phyloP scores from a whole-genome alignment of 1,139 yeast genomes.

The Nakaseomyces delphensis region DNA sequence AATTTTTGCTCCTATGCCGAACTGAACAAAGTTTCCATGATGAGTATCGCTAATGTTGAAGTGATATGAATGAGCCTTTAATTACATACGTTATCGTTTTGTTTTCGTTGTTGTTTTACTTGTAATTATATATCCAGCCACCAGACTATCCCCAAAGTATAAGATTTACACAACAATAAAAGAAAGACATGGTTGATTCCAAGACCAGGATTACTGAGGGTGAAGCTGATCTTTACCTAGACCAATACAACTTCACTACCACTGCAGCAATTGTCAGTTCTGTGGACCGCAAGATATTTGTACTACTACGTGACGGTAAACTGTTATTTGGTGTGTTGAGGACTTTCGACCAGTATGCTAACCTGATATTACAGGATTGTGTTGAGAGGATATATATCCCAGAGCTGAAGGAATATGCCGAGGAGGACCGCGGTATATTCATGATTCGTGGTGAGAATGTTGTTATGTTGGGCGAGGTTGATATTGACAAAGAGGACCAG shows the following conservation, averaged over 20 bases:
- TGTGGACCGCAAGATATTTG: slow-evolving; percentile 71
- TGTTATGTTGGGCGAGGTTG: slow-evolving; percentile 91
- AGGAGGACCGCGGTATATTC: slow-evolving; percentile 66
- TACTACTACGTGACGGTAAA: slow-evolving; percentile 82
- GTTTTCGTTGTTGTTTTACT: not conserved
- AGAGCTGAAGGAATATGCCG: slow-evolving; percentile 52
- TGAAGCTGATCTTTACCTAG: slow-evolving; percentile 37
- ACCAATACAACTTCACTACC: slow-evolving; percentile 82
- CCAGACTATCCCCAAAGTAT: not conserved
- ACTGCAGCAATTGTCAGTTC: slow-evolving; percentile 94
- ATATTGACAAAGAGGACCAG: slow-evolving; percentile 76
- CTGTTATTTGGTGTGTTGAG: slow-evolving; percentile 82
- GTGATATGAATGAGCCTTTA: no score
- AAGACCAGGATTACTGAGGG: slow-evolving; percentile 27
- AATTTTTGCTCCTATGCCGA: no score
- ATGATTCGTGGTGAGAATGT: slow-evolving; percentile 96
- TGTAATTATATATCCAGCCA: not conserved
- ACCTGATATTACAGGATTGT: slow-evolving; percentile 85
- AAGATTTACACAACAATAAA: not conserved
- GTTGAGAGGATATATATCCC: slow-evolving; percentile 71
- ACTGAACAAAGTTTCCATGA: no score
- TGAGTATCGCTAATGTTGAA: no score
- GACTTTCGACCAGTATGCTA: slow-evolving; percentile 93
- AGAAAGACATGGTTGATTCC: not conserved
- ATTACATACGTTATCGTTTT: no score